These are phyloP conservation scores for Candida montana DNA, from an alignment of 805 yeast species.

Conservation along the genomic window DNA sequence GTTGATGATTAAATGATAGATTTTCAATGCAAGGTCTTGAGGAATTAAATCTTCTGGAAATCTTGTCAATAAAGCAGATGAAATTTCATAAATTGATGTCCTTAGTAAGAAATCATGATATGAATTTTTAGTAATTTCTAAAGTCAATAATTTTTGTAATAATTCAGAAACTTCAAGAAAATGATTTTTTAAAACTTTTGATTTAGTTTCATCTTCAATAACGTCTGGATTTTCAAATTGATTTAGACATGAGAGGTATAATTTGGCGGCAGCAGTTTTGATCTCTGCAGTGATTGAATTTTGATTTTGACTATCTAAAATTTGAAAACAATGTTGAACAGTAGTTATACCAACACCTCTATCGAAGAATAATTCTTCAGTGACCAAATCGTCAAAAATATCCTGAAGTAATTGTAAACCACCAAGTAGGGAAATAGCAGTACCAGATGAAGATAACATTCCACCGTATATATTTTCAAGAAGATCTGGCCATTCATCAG, in stretches of 20 bases:
- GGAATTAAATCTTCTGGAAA: constrained; percentile 22
- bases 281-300: constrained; percentile 25
- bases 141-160: constrained; percentile 12
- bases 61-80: constrained; percentile 17
- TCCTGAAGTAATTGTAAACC: constrained; percentile 53
- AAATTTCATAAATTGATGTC: constrained; percentile 14
- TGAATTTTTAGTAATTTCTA: constrained; percentile 6
- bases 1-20: constrained; percentile 5
- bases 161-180: constrained; percentile 14
- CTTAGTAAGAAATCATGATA: constrained; percentile 13
- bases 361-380: constrained; percentile 82
- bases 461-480: constrained; percentile 43
- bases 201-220: constrained; percentile 32
- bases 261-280: constrained; percentile 42
- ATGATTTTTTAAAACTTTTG: constrained; percentile 19
- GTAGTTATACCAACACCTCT: constrained; percentile 60
- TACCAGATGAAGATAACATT: constrained; percentile 18
- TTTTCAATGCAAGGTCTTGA: constrained; percentile 7
- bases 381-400: constrained; percentile 76
- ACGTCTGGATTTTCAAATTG: constrained; percentile 51
- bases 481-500: constrained; percentile 92
- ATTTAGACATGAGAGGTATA: constrained; percentile 48
- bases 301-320: constrained; percentile 30
- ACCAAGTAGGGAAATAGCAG: constrained; percentile 14
- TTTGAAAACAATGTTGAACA: constrained; percentile 41